Evolutionary conservation across 2,329 filamentous ascomycete species (phyloP).

Genomic region (Aureobasidium vineae): DNA sequence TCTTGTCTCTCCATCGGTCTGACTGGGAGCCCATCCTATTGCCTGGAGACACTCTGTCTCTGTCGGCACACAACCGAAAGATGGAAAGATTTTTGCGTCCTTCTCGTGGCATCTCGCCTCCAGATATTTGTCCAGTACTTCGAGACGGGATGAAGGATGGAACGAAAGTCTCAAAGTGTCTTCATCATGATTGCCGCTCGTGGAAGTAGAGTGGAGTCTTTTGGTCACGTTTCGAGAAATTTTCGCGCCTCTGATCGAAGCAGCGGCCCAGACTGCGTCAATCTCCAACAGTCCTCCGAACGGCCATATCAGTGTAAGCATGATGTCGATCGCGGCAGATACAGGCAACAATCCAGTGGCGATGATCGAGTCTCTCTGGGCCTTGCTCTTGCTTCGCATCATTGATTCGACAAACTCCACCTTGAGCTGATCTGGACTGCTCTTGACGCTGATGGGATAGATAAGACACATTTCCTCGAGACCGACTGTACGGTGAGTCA

Average conservation of each 20-base stretch:
- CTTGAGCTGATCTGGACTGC: constrained; percentile 39
- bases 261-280: constrained; percentile 41
- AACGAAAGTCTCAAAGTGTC: constrained; percentile 41
- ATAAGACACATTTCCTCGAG: constrained; percentile 46
- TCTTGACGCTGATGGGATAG: constrained; percentile 40
- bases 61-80: constrained; percentile 36
- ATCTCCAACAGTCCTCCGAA: constrained; percentile 42
- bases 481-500: constrained; percentile 40
- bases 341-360: constrained; percentile 46
- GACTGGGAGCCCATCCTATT: constrained; percentile 46
- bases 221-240: constrained; percentile 44
- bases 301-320: constrained; percentile 40
- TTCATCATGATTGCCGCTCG: constrained; percentile 33
- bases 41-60: constrained; percentile 45
- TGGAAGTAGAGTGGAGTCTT: constrained; percentile 36
- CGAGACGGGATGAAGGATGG: constrained; percentile 39
- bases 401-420: constrained; percentile 46
- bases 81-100: constrained; percentile 40
- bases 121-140: constrained; percentile 43
- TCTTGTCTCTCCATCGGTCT: constrained; percentile 35
- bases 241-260: constrained; percentile 49
- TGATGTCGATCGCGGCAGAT: constrained; percentile 38
- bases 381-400: constrained; percentile 44
- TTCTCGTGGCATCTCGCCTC: constrained; percentile 42
- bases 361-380: constrained; percentile 45